Percentiles rank a stretch among this genome's conserved stretches.
Evolutionary conservation across 2,329 filamentous ascomycete species (phyloP).

Genomic region (Teratosphaeria gauchensis): DNA sequence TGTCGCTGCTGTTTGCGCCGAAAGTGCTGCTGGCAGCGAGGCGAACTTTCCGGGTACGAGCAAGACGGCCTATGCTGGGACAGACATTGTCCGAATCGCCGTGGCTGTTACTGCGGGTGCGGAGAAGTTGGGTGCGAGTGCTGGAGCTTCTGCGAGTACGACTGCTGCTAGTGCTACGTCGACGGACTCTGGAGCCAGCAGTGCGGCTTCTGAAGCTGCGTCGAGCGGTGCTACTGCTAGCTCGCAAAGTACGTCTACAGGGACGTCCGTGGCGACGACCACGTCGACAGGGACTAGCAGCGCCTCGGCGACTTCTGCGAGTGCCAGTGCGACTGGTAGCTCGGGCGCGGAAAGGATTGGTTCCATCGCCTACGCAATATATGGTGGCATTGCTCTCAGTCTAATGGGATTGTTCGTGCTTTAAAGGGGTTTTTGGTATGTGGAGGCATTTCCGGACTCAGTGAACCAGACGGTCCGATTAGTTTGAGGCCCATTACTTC

Average conservation of each 20-base stretch:
- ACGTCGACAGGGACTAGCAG: neutral
- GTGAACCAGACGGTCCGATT: too few relatives aligned
- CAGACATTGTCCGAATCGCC: neutral
- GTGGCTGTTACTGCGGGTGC: neutral
- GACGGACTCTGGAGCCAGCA: neutral
- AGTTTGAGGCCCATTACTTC: too few relatives aligned
- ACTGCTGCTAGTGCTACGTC: neutral
- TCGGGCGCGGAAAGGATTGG: neutral
- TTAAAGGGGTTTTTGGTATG: neutral
- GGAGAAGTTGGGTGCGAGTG: neutral
- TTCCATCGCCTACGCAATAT: neutral
- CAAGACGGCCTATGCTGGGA: neutral
- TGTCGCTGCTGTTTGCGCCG: neutral
- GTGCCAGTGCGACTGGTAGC: neutral
- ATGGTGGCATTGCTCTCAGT: neutral
- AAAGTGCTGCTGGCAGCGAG: neutral
- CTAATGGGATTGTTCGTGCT: neutral
- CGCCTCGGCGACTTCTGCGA: neutral
- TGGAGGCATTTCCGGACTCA: too few relatives aligned
- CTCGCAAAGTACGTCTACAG: neutral
- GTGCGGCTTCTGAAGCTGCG: neutral
- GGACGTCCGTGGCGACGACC: neutral
- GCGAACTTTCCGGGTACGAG: neutral
- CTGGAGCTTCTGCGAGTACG: neutral
- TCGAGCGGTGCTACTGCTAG: neutral